Percentiles rank a stretch among this genome's conserved stretches.
These are phyloP conservation scores for Lagerstroemia speciosa DNA, from an alignment of 345 rosid genomes.

Conservation along the genomic window DNA sequence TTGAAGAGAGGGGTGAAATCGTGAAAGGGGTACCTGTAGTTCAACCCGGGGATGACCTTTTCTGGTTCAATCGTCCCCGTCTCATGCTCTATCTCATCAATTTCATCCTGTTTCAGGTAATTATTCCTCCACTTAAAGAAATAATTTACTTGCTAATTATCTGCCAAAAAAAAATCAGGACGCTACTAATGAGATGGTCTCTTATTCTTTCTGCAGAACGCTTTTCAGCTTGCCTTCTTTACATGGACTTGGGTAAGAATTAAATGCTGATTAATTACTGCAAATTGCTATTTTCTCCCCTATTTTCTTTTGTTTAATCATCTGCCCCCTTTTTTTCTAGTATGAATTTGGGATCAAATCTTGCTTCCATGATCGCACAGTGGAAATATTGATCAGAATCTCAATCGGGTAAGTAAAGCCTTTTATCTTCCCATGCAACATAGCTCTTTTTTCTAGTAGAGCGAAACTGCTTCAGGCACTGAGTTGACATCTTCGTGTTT, in stretches of 20 bases:
- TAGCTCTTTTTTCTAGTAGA: neutral
- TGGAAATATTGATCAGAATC: slow-evolving; percentile 52
- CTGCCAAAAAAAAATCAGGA: neutral
- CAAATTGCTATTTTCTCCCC: neutral
- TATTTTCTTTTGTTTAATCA: neutral
- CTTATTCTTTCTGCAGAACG: slow-evolving; percentile 41
- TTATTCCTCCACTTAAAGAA: neutral
- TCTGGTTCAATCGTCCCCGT: slow-evolving; percentile 83
- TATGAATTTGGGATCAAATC: slow-evolving; percentile 43
- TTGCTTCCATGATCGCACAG: slow-evolving; percentile 47
- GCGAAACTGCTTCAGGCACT: neutral
- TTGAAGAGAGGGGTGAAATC: slow-evolving; percentile 65
- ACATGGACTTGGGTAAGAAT: slow-evolving; percentile 66
- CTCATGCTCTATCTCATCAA: slow-evolving; percentile 78
- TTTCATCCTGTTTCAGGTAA: slow-evolving; percentile 81
- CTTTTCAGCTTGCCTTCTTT: slow-evolving; percentile 83
- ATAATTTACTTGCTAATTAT: neutral
- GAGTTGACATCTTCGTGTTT: neutral
- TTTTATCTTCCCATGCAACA: neutral
- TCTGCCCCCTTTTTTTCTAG: slow-evolving; percentile 23
- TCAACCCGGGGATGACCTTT: slow-evolving; percentile 67
- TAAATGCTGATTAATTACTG: neutral
- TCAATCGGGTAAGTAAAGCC: slow-evolving; percentile 65
- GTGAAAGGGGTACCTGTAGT: slow-evolving; percentile 79
- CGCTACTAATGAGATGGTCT: neutral